Percentiles rank a stretch among this genome's conserved stretches.
These are phyloP conservation scores for Fraxinus sp. DNA, from an alignment of 305 asterid species.

Conservation along the genomic window DNA sequence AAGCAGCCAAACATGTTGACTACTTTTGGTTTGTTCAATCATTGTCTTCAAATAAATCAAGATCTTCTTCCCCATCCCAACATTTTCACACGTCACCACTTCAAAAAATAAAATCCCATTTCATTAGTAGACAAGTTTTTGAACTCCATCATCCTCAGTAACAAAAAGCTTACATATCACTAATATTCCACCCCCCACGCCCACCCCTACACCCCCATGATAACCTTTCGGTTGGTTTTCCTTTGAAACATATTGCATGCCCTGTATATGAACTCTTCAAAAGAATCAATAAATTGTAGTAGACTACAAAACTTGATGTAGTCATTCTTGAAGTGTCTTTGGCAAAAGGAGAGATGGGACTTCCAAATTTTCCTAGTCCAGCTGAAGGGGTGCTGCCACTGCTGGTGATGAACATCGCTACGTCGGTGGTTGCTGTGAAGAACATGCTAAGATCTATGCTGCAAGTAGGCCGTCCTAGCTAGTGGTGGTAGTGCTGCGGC, in stretches of 20 bases:
- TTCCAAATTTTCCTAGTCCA: conserved; percentile 30
- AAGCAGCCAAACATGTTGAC: background rate
- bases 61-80: conserved; percentile 1
- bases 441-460: conserved; percentile 31
- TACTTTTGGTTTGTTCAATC: background rate
- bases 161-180: conserved; percentile 21
- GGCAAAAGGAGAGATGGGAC: conserved; percentile 28
- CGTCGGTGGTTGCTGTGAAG: conserved; percentile 25
- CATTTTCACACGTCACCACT: background rate
- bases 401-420: conserved; percentile 35
- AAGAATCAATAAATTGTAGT: background rate
- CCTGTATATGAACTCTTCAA: background rate
- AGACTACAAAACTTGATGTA: background rate
- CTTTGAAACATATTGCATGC: background rate
- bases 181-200: background rate
- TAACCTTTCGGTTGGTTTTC: background rate
- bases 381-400: conserved; percentile 33
- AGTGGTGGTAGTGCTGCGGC: conserved; percentile 11
- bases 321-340: background rate
- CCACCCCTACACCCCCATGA: background rate
- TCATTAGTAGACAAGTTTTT: background rate
- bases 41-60: background rate
- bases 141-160: background rate
- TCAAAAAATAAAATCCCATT: background rate
- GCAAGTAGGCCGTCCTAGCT: conserved; percentile 15